Evolutionary conservation across 768 basidiomycete genomes (phyloP).

Genomic region (Leccinellum luteum): DNA sequence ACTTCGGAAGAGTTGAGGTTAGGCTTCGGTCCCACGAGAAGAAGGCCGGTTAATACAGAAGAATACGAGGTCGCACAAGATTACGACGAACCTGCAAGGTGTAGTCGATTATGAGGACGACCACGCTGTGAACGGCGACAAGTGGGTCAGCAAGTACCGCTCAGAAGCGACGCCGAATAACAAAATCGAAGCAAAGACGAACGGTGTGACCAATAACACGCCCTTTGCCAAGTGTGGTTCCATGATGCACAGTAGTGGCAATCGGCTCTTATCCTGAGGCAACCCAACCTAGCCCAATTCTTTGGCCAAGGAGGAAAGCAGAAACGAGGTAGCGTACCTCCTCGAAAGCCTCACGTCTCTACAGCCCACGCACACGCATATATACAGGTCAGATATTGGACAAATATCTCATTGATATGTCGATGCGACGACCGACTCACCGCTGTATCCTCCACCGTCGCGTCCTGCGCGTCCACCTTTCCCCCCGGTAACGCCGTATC

Average conservation of each 20-base stretch:
- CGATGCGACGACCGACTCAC: slow-evolving; percentile 35
- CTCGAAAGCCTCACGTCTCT: slow-evolving; percentile 89
- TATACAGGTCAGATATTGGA: not conserved
- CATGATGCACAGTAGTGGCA: slow-evolving; percentile 73
- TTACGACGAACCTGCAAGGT: slow-evolving; percentile 52
- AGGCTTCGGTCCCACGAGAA: slow-evolving; percentile 45
- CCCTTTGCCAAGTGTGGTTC: slow-evolving; percentile 78
- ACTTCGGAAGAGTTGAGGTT: slow-evolving; percentile 81
- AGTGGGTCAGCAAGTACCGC: not conserved
- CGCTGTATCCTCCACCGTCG: slow-evolving; percentile 74
- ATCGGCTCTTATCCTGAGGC: slow-evolving; percentile 62
- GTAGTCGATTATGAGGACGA: slow-evolving; percentile 81
- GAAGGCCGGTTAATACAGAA: not conserved
- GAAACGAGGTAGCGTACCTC: slow-evolving; percentile 50
- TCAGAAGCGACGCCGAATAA: not conserved
- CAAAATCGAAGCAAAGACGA: slow-evolving; percentile 31
- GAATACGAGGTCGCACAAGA: not conserved
- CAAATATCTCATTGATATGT: not conserved
- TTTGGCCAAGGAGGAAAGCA: not conserved
- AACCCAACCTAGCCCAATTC: slow-evolving; percentile 69
- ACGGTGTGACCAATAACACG: slow-evolving; percentile 82
- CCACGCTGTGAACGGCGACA: slow-evolving; percentile 50
- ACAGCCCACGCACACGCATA: too few relatives aligned
- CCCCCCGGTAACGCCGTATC: slow-evolving; percentile 91
- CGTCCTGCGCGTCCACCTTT: slow-evolving; percentile 68